Percentiles rank a stretch among this genome's conserved stretches.
Evolutionary conservation across 495 filamentous ascomycete genomes (phyloP).

Genomic region (Xylaria venustula): DNA sequence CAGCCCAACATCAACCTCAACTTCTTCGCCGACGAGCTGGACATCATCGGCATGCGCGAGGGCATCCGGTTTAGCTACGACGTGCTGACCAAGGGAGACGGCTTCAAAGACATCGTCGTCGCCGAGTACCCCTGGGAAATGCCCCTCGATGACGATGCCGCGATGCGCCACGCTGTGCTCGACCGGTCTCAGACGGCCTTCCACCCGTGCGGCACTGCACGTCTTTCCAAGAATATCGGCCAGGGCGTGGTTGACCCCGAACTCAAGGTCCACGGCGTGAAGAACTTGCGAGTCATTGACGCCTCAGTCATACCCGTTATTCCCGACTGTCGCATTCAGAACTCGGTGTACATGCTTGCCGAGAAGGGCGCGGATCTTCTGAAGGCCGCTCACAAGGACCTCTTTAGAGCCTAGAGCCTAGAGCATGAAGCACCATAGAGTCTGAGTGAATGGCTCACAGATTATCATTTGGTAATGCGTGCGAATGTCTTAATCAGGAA

Average conservation of each 20-base stretch:
- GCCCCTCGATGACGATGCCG: constrained; percentile 54
- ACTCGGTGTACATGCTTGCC: constrained; percentile 57
- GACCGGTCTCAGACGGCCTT: constrained; percentile 60
- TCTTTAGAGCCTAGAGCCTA: neutral
- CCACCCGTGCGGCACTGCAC: constrained; percentile 57
- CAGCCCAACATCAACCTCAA: constrained; percentile 62
- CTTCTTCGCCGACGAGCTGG: constrained; percentile 57
- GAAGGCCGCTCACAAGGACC: constrained; percentile 6
- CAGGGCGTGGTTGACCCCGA: constrained; percentile 55
- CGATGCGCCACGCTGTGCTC: constrained; percentile 57
- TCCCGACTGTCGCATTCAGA: constrained; percentile 46
- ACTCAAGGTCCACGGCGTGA: constrained; percentile 55
- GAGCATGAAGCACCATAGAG: too few species aligned
- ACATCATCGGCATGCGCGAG: constrained; percentile 56
- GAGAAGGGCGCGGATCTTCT: constrained; percentile 39
- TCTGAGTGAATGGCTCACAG: too few species aligned
- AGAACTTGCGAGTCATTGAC: constrained; percentile 51
- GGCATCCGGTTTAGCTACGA: constrained; percentile 56
- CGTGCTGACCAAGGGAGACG: constrained; percentile 53
- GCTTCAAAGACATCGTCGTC: constrained; percentile 55
- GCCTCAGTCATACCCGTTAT: constrained; percentile 48
- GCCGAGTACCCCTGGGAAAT: constrained; percentile 61
- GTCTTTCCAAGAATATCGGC: constrained; percentile 50
- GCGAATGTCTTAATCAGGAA: too few species aligned
- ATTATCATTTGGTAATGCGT: too few species aligned